Evolutionary conservation across 75 land plant species (phyloP), one percentile per base, ranked within the genome.

Genomic region (Cupressus sempervirens): DNA sequence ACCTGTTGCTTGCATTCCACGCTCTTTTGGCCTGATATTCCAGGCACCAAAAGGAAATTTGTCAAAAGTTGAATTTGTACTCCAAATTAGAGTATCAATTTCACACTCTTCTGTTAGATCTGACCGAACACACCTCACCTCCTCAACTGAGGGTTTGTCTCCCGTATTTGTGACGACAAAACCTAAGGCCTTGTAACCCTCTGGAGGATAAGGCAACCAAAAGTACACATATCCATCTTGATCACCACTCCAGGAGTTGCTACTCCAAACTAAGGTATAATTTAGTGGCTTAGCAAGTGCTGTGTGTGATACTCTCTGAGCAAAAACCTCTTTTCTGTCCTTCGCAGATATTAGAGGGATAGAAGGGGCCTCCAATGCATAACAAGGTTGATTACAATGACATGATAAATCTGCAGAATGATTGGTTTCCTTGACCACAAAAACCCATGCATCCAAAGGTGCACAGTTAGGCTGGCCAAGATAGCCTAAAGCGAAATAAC

Each of bases 201-300:
- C 89, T 26, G 96, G 97, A n/a, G 97, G 88, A 16, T 86, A 53
- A 35, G 97, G 97, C 29, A 89, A 62, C 97, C 97, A 95, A 72
- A 94, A 86, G 84, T 82, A 91, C 13, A 88, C 89, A 88, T 83
- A 77, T 53, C 43, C 88, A 83, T 65, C 87, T 46, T 86, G 86
- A n/a, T 83, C 87, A 56, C 89, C 94, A 77, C 46, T 36, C 80
- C 86, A 86, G 45, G 89, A 87, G 80, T 83, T 82, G 83, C 95
- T 84, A 50, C 86, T 89, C 96, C 97, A 95, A 73, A 95, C 84
- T 53, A 94, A 76, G 20, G 77, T 83, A 84, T 89, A 95, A 72
- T 93, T 93, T 54, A 94, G 72, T 18, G 97, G 97, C 18, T 85
- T 87, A 36, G 26, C 35, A 70, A 95, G 93, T 11, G 96, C 92